These are phyloP conservation scores for Plectranthus barbatus DNA, from an alignment of 257 asterid species.

Conservation along the genomic window DNA sequence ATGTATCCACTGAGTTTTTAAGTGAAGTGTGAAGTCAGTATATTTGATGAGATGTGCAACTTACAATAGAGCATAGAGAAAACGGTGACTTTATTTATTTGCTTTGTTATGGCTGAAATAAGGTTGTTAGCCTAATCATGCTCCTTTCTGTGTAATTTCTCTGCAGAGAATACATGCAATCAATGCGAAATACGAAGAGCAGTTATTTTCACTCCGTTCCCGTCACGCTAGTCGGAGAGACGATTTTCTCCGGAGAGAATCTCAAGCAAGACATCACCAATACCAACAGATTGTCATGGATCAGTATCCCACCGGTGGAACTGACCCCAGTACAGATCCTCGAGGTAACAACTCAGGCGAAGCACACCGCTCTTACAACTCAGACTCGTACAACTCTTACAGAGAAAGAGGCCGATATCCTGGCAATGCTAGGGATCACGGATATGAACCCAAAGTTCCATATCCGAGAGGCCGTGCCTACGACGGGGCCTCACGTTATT, in stretches of 20 bases:
- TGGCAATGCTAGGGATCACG: conserved; percentile 44
- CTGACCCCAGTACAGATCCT: conserved; percentile 32
- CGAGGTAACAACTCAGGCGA: conserved; percentile 39
- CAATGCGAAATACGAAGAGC: conserved; percentile 59
- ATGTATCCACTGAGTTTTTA: background rate
- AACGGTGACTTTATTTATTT: background rate
- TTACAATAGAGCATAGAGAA: background rate
- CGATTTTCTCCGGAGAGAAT: conserved; percentile 57
- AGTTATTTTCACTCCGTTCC: conserved; percentile 48
- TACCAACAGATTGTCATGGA: conserved; percentile 54
- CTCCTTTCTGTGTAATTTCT: background rate
- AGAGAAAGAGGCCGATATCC: conserved; percentile 44
- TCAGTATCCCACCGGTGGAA: conserved; percentile 35
- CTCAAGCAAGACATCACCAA: conserved; percentile 54
- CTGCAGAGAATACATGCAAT: conserved; percentile 57
- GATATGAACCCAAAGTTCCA: conserved; percentile 51
- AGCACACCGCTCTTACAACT: conserved; percentile 35
- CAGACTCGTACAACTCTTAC: conserved; percentile 47
- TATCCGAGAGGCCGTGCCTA: conserved; percentile 65
- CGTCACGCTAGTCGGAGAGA: conserved; percentile 56
- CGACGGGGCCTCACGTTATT: conserved; percentile 47
- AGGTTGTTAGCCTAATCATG: background rate
- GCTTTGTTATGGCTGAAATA: background rate
- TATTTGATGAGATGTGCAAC: background rate
- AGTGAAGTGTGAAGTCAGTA: too few relatives aligned